Evolutionary conservation across 1,139 yeast species (phyloP), one percentile per base, ranked within the genome.

Genomic region (Geotrichum fermentans): DNA sequence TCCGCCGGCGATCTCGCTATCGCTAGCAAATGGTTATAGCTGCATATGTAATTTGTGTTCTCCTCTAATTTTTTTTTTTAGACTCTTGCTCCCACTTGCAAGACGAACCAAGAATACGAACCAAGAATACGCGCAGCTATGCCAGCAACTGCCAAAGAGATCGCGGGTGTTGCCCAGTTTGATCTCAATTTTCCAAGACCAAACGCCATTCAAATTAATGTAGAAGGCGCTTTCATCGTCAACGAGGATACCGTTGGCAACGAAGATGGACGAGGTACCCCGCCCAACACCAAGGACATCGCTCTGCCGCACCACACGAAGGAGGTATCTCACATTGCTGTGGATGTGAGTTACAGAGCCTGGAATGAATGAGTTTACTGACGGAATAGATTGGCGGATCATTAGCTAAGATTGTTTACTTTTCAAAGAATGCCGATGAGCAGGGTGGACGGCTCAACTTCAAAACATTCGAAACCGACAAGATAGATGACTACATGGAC

Each of bases 341-440:
- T 80, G 6, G 85, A 80, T 55, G 63, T 59, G 41, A 56, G 70
- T 75, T 20, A 66, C n/a, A n/a, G n/a, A n/a, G n/a, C n/a, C n/a
- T n/a, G n/a, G n/a, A n/a, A n/a, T n/a, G n/a, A n/a, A n/a, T n/a
- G n/a, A n/a, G n/a, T n/a, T n/a, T n/a, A n/a, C n/a, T n/a, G n/a
- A n/a, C n/a, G n/a, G n/a, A n/a, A n/a, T 43, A 50, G 53, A 90
- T 92, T 54, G 99, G 99, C 26, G 99, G 99, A 0, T 83, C 97
- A 0, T 70, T 92, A 51, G 92, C 97, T 13, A 92, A 92, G 65
- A 74, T 92, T 41, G 94, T 90, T 1, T 92, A 86, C 62, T 84
- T 88, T 71, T 74, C 90, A 46, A 73, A 76, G 50, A 72, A 73
- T 41, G 58, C 57, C 51, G 58, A 53, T 39, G 58, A 57, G 32